Conservation (phyloP, 352 stramenopile genomes). For the Pythium folliculosum region DNA sequence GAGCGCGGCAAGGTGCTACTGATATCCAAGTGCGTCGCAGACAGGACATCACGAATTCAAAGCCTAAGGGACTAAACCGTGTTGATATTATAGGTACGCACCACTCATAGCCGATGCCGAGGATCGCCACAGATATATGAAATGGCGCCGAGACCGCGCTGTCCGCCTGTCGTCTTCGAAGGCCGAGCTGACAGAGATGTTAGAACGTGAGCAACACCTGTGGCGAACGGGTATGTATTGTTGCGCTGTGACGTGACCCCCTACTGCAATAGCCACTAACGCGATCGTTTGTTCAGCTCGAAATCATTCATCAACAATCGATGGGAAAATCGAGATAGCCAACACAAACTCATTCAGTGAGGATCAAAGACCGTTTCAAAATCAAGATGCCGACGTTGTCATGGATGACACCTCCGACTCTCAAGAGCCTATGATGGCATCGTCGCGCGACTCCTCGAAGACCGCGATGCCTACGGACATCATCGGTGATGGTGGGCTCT, state of each 20-base stretch:
- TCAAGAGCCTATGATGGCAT: neutral
- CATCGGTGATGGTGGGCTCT: conserved; percentile 11
- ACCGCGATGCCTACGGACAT: neutral
- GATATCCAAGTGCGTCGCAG: conserved; percentile 16
- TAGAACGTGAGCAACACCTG: conserved; percentile 27
- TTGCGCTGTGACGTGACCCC: neutral
- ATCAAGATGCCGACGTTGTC: conserved; percentile 3
- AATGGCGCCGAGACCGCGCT: conserved; percentile 53
- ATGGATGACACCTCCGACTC: conserved; percentile 6
- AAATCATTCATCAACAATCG: neutral
- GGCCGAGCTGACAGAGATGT: conserved; percentile 34
- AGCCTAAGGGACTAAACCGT: neutral
- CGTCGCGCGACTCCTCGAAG: neutral
- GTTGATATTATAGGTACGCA: conserved; percentile 38
- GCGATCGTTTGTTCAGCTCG: neutral
- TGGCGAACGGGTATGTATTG: conserved; percentile 38
- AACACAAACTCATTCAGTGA: neutral
- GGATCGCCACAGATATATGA: conserved; percentile 52
- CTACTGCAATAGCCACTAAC: neutral
- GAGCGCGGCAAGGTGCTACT: conserved; percentile 17
- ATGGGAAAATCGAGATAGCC: neutral
- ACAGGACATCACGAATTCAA: neutral
- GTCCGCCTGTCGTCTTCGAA: conserved; percentile 42
- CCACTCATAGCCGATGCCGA: conserved; percentile 39
- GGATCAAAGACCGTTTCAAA: neutral